Evolutionary conservation across 2,329 filamentous ascomycete genomes (phyloP).

Genomic region (Aureobasidium sp.): DNA sequence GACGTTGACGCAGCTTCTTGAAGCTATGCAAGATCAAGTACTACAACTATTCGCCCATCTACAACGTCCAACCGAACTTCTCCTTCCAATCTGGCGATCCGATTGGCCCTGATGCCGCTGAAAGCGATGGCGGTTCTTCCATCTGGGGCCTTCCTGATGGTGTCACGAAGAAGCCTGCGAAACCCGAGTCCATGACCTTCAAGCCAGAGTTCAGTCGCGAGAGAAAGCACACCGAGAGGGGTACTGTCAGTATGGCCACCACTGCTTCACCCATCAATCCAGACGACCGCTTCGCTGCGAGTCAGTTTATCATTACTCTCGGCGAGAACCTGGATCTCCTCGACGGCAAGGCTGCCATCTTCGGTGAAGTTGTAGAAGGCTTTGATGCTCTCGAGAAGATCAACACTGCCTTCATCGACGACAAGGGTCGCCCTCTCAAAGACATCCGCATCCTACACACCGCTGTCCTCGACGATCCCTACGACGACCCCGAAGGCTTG

Average conservation of each 20-base stretch:
- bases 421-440: slow-evolving; percentile 76
- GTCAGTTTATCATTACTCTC: slow-evolving; percentile 89
- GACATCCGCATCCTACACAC: slow-evolving; percentile 95
- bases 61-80: slow-evolving; percentile 89
- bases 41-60: slow-evolving; percentile 92
- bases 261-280: slow-evolving; percentile 66
- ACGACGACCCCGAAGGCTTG: slow-evolving; percentile 69
- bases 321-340: slow-evolving; percentile 84
- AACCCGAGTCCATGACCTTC: slow-evolving; percentile 43
- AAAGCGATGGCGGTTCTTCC: slow-evolving; percentile 86
- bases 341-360: slow-evolving; percentile 89
- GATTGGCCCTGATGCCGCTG: slow-evolving; percentile 71
- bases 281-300: slow-evolving; percentile 73
- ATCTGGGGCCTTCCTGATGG: slow-evolving; percentile 79
- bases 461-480: slow-evolving; percentile 85
- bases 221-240: slow-evolving; percentile 78
- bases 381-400: slow-evolving; percentile 92
- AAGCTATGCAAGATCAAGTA: slow-evolving; percentile 99
- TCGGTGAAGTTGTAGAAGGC: slow-evolving; percentile 90
- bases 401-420: slow-evolving; percentile 80
- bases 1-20: slow-evolving; percentile 62
- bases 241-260: slow-evolving; percentile 97
- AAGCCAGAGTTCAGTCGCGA: slow-evolving; percentile 77
- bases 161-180: slow-evolving; percentile 56
- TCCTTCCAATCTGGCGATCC: slow-evolving; percentile 95